Conservation (phyloP, 441 rosid species). For the Adansonia grandidieri region DNA sequence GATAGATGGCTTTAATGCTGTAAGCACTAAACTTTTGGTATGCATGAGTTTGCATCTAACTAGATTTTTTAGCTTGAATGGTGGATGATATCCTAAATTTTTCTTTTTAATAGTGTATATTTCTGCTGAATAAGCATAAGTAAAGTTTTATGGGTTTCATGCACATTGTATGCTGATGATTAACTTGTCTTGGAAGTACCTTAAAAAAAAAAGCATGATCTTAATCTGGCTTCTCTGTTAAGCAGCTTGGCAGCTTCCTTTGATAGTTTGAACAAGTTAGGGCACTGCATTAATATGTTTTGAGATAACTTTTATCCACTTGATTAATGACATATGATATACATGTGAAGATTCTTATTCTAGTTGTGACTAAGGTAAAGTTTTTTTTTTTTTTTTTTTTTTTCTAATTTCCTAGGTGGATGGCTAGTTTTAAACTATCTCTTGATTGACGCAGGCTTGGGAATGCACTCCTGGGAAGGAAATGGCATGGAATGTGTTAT, state of each 20-base stretch:
- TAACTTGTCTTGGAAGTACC: too few species aligned
- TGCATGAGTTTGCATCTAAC: not conserved
- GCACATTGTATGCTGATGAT: not conserved
- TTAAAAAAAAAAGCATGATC: not conserved
- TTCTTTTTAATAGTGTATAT: not conserved
- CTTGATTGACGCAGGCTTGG: conserved; percentile 58
- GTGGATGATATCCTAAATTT: not conserved
- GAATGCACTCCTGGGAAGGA: conserved; percentile 80
- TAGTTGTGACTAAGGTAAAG: not conserved
- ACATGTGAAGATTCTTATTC: not conserved
- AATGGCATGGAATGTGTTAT: conserved; percentile 74
- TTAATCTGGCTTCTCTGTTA: not conserved
- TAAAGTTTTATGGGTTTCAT: not conserved
- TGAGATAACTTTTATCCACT: not conserved
- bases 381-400: not conserved
- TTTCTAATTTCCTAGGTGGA: not conserved
- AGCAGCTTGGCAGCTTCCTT: not conserved
- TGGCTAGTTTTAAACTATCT: not conserved
- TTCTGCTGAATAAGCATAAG: not conserved
- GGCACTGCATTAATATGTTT: not conserved
- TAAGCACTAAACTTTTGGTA: not conserved
- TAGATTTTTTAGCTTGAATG: not conserved
- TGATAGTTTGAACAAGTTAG: not conserved
- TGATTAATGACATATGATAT: not conserved
- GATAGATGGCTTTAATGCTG: not conserved